These are phyloP conservation scores for Stemphylium vesicarium DNA, from an alignment of 2,329 filamentous ascomycete genomes.

Conservation along the genomic window DNA sequence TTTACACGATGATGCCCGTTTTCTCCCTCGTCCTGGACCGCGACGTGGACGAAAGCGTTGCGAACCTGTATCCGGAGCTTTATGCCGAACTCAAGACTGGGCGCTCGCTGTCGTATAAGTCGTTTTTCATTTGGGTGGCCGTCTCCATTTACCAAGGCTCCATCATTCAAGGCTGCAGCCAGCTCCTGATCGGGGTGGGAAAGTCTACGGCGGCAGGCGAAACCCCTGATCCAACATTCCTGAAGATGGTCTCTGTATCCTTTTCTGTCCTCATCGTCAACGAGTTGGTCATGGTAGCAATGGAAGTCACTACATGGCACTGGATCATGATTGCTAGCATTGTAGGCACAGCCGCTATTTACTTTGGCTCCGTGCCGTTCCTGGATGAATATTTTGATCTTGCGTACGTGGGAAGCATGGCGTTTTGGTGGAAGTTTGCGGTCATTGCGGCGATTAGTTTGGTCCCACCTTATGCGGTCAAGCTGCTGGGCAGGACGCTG, in stretches of 20 bases:
- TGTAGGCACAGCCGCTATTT: conserved; percentile 81
- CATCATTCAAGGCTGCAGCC: conserved; percentile 92
- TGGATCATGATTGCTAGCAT: conserved; percentile 87
- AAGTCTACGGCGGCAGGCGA: not conserved
- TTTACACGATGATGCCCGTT: conserved; percentile 93
- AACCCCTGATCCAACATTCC: conserved; percentile 28
- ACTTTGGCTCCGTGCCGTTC: conserved; percentile 82
- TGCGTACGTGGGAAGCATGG: conserved; percentile 75
- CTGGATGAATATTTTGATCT: conserved; percentile 90
- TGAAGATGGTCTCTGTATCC: conserved; percentile 81
- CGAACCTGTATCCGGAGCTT: conserved; percentile 93
- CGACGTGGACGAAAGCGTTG: conserved; percentile 91
- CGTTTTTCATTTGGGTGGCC: conserved; percentile 95
- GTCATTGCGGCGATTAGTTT: conserved; percentile 82
- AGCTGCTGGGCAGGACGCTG: conserved; percentile 82
- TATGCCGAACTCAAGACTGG: conserved; percentile 97
- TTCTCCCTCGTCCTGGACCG: conserved; percentile 92
- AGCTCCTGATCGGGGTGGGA: conserved; percentile 78
- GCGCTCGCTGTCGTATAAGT: conserved; percentile 84
- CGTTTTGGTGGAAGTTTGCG: conserved; percentile 85
- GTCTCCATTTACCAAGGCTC: conserved; percentile 95
- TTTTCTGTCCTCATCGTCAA: conserved; percentile 94
- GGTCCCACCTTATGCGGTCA: conserved; percentile 85
- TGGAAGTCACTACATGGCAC: conserved; percentile 97
- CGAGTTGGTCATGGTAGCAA: conserved; percentile 95